A percentile compares a stretch with the other conserved stretches of the same genome.
These are phyloP conservation scores for Phytophthora constricta DNA, from an alignment of 352 stramenopile genomes.

Conservation along the genomic window DNA sequence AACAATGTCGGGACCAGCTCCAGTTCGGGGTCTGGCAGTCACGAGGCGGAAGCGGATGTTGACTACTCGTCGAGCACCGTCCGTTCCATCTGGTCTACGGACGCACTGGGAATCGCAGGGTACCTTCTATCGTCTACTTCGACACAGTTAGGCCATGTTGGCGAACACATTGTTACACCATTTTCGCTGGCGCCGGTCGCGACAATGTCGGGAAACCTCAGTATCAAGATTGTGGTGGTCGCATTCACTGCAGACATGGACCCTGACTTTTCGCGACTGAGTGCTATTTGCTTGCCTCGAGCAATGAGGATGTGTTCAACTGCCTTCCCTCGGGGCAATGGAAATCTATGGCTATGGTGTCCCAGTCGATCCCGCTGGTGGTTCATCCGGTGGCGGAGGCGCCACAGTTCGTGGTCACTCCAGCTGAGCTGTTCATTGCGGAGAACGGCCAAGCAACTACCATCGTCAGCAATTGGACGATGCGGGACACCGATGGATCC, in stretches of 20 bases:
- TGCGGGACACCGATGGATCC: conserved; percentile 28
- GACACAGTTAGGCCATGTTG: conserved; percentile 5
- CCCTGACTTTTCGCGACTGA: conserved; percentile 26
- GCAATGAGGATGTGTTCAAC: background rate
- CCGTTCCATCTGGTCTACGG: conserved; percentile 6
- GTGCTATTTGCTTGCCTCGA: conserved; percentile 18
- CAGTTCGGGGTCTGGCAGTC: background rate
- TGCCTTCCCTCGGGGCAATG: conserved; percentile 15
- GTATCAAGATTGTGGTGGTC: conserved; percentile 24
- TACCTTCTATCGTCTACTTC: conserved; percentile 18
- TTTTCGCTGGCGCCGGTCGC: conserved; percentile 13
- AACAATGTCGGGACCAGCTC: background rate
- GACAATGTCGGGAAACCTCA: conserved; percentile 27
- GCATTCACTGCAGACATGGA: conserved; percentile 18
- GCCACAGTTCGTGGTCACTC: conserved; percentile 4
- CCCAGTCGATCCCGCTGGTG: conserved; percentile 8
- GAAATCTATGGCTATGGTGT: conserved; percentile 20
- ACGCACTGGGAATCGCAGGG: background rate
- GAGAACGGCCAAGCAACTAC: conserved; percentile 14
- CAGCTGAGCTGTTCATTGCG: background rate
- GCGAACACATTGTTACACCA: background rate
- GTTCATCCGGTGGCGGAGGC: conserved; percentile 24
- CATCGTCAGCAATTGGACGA: conserved; percentile 18
- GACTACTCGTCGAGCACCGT: background rate
- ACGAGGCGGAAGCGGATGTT: background rate